Evolutionary conservation across 441 rosid genomes (phyloP).

Genomic region (Gossypium davidsonii): DNA sequence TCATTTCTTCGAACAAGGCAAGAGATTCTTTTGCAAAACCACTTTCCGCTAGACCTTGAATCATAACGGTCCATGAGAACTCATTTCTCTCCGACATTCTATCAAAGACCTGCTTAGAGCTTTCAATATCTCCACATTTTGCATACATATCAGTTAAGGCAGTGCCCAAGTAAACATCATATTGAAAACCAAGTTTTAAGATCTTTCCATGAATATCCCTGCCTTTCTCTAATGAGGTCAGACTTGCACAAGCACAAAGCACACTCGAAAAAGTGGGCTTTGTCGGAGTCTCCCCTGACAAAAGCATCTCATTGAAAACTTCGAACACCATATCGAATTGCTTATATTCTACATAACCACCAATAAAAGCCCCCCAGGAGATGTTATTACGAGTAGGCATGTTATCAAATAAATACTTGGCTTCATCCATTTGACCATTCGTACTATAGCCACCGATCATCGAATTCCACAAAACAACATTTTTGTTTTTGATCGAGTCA

Average conservation of each 20-base stretch:
- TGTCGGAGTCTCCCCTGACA: slow-evolving; percentile 35
- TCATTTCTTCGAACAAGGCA: slow-evolving; percentile 41
- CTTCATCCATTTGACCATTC: slow-evolving; percentile 47
- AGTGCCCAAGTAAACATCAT: slow-evolving; percentile 41
- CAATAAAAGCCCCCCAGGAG: slow-evolving; percentile 39
- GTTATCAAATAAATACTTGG: slow-evolving; percentile 34
- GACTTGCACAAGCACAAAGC: slow-evolving; percentile 44
- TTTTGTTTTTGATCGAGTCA: slow-evolving; percentile 26
- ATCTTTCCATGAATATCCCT: slow-evolving; percentile 49
- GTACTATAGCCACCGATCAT: slow-evolving; percentile 42
- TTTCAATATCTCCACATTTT: slow-evolving; percentile 50
- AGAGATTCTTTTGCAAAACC: slow-evolving; percentile 45
- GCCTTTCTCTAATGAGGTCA: slow-evolving; percentile 47
- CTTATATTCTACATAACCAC: slow-evolving; percentile 41
- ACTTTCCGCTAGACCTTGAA: slow-evolving; percentile 55
- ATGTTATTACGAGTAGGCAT: slow-evolving; percentile 31
- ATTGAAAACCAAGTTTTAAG: slow-evolving; percentile 37
- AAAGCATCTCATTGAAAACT: slow-evolving; percentile 42
- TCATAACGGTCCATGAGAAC: slow-evolving; percentile 49
- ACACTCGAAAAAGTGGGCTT: slow-evolving; percentile 43
- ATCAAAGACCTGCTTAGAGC: slow-evolving; percentile 35
- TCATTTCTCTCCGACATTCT: slow-evolving; percentile 41
- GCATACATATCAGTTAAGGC: slow-evolving; percentile 64
- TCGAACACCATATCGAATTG: slow-evolving; percentile 39
- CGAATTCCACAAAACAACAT: slow-evolving; percentile 47